Evolutionary conservation across 352 stramenopile species (phyloP).

Genomic region (Phytophthora capsici): DNA sequence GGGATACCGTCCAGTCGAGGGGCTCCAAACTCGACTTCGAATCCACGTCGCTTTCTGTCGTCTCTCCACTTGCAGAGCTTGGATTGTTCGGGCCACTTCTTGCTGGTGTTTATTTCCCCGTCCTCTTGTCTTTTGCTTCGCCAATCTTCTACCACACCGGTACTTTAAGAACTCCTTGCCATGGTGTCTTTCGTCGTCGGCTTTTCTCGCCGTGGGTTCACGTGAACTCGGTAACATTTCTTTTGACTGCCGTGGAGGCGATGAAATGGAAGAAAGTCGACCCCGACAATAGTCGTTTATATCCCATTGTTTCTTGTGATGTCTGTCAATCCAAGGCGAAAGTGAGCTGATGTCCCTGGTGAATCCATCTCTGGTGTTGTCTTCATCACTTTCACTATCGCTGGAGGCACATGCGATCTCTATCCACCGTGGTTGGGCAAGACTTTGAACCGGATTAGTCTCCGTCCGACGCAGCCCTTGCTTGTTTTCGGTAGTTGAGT

Average conservation of each 20-base stretch:
- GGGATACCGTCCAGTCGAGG: not conserved
- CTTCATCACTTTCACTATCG: not conserved
- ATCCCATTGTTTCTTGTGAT: not conserved
- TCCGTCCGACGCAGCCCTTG: not conserved
- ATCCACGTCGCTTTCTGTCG: constrained; percentile 47
- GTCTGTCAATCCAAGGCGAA: not conserved
- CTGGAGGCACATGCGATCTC: not conserved
- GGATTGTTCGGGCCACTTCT: constrained; percentile 34
- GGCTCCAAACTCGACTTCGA: constrained; percentile 3
- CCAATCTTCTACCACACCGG: not conserved
- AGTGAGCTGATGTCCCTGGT: not conserved
- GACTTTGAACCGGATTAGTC: not conserved
- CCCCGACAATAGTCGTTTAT: not conserved
- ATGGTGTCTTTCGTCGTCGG: not conserved
- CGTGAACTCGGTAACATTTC: not conserved
- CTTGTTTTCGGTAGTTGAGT: not conserved
- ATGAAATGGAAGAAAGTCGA: not conserved
- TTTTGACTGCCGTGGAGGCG: not conserved
- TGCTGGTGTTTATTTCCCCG: constrained; percentile 6
- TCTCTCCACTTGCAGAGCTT: constrained; percentile 44
- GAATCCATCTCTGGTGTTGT: not conserved
- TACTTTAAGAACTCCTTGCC: not conserved
- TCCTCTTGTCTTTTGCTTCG: not conserved
- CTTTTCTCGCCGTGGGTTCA: not conserved
- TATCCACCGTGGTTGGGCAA: not conserved